Conservation (phyloP, 257 asterid genomes). For the Petunia secreta region DNA sequence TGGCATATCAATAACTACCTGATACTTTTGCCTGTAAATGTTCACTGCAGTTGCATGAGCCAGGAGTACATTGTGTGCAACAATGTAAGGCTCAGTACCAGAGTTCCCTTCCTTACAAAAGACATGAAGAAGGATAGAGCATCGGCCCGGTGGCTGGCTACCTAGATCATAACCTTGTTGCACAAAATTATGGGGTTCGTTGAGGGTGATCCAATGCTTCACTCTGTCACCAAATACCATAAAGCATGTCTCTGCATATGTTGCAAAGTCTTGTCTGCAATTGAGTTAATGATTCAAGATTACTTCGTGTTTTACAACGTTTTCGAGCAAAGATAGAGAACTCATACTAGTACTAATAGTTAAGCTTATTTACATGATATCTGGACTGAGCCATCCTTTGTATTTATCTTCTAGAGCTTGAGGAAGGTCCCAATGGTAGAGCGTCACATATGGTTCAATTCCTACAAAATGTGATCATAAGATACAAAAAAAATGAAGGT, state of each 20-base stretch:
- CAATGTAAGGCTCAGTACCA: constrained; percentile 77
- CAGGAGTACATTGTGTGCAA: constrained; percentile 68
- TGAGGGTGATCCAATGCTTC: constrained; percentile 89
- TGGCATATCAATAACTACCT: constrained; percentile 42
- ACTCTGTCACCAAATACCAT: constrained; percentile 76
- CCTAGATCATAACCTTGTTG: constrained; percentile 81
- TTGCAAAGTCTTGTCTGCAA: constrained; percentile 62
- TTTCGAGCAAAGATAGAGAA: neutral
- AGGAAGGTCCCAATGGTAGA: constrained; percentile 92
- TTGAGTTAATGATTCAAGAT: neutral
- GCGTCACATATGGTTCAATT: constrained; percentile 75
- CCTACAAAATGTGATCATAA: constrained; percentile 40
- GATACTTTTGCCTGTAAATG: constrained; percentile 60
- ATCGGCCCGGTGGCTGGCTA: constrained; percentile 74
- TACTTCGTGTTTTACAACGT: neutral
- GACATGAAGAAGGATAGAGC: constrained; percentile 58
- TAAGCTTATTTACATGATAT: constrained; percentile 52
- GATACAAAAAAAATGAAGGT: neutral
- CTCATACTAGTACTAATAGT: too few relatives aligned
- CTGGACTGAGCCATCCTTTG: constrained; percentile 64
- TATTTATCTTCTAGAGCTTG: constrained; percentile 69
- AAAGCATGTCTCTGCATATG: constrained; percentile 80
- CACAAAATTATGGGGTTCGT: constrained; percentile 77
- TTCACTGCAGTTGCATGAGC: constrained; percentile 63
- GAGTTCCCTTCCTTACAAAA: constrained; percentile 82